A percentile compares a stretch with the other conserved stretches of the same genome.
These are phyloP conservation scores for Colletotrichum lindemuthianum DNA, from an alignment of 2,329 filamentous ascomycete species.

Conservation along the genomic window DNA sequence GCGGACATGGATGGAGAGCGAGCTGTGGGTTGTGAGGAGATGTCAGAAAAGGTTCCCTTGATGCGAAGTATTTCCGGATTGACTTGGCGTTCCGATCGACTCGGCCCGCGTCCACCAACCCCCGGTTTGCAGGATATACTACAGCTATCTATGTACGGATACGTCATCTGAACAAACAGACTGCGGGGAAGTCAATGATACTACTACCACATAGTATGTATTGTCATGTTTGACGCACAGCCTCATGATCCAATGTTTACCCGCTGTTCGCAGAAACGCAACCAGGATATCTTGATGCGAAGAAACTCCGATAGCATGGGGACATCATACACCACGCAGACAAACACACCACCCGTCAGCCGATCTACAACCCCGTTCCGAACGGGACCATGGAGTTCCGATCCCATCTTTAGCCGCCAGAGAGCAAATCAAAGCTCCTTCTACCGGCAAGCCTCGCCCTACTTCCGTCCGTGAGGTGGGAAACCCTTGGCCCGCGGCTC, in stretches of 20 bases:
- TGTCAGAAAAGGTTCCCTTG: neutral
- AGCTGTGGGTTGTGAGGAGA: slow-evolving; percentile 20
- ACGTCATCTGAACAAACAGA: neutral
- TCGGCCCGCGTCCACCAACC: too few species aligned
- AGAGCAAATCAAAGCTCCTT: neutral
- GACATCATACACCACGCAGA: neutral
- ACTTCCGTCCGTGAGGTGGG: neutral
- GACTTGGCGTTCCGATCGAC: too few species aligned
- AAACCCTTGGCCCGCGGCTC: slow-evolving; percentile 3
- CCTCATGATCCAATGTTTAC: too few species aligned
- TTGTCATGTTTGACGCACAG: too few species aligned
- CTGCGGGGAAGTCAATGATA: neutral
- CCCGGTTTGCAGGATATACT: too few species aligned
- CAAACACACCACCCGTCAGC: neutral
- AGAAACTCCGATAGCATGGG: slow-evolving; percentile 13
- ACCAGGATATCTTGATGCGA: neutral
- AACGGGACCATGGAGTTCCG: neutral
- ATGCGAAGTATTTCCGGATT: slow-evolving; percentile 33
- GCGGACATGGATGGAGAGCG: slow-evolving; percentile 12
- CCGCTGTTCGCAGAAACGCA: too few species aligned
- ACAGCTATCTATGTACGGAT: too few species aligned
- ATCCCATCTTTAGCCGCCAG: neutral
- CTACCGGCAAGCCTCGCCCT: neutral
- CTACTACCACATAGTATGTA: too few species aligned
- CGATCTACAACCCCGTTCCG: slow-evolving; percentile 4